phyloP scores from a whole-genome alignment of 768 basidiomycete species.

The Nidularia pulvinata region DNA sequence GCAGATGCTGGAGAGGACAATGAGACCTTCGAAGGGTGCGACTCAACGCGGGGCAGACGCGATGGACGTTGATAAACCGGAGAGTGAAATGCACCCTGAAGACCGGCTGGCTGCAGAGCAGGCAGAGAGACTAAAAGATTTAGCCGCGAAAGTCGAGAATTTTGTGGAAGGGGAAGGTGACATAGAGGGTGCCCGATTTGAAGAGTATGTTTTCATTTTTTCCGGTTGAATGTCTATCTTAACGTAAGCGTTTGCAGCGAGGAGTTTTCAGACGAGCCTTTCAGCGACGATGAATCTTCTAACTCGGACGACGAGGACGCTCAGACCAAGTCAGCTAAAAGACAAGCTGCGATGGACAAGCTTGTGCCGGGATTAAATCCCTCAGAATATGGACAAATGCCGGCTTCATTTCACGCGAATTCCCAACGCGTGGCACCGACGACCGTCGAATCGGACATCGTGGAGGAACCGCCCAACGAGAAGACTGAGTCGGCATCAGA shows the following conservation, averaged over 20 bases:
- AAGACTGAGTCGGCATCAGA: constrained; percentile 5
- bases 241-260: constrained; percentile 48
- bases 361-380: constrained; percentile 81
- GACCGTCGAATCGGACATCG: constrained; percentile 39
- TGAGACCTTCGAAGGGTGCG: constrained; percentile 16
- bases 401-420: constrained; percentile 63
- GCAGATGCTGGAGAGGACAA: constrained; percentile 55
- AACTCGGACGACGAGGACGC: constrained; percentile 43
- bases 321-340: constrained; percentile 30
- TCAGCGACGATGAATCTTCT: constrained; percentile 45
- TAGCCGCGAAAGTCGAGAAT: constrained; percentile 85
- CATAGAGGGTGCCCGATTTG: constrained; percentile 85
- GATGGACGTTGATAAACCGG: constrained; percentile 49
- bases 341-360: constrained; percentile 70
- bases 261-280: constrained; percentile 64
- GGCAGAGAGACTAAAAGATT: constrained; percentile 65
- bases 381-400: constrained; percentile 90
- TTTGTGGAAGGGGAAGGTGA: constrained; percentile 93
- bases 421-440: constrained; percentile 65
- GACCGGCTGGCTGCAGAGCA: constrained; percentile 62
- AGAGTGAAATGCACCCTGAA: constrained; percentile 29
- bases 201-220: constrained; percentile 64
- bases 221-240: neutral
- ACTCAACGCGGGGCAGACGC: constrained; percentile 17
- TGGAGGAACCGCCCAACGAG: constrained; percentile 19